A percentile compares a stretch with the other conserved stretches of the same genome.
phyloP scores from a whole-genome alignment of 139 green algal species.

The Tetratostichococcus sp. region DNA sequence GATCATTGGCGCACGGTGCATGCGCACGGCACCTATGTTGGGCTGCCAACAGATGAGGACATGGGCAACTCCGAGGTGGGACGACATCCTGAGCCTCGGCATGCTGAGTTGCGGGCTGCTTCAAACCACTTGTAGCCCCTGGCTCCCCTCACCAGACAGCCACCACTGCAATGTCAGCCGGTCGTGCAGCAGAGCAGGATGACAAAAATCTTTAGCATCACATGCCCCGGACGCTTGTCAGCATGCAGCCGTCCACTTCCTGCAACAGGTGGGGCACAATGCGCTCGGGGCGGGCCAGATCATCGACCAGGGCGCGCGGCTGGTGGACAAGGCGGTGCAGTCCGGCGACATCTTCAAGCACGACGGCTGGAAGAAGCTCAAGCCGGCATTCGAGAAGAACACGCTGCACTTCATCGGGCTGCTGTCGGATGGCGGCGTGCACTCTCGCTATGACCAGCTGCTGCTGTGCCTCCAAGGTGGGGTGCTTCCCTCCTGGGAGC shows the following conservation, averaged over 20 bases:
- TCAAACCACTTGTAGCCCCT: too few relatives aligned
- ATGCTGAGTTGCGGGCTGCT: too few relatives aligned
- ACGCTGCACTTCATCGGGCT: slow-evolving; percentile 93
- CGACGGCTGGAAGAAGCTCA: slow-evolving; percentile 82
- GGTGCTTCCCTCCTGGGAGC: too few relatives aligned
- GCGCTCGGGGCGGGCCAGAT: slow-evolving; percentile 87
- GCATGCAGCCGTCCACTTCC: too few relatives aligned
- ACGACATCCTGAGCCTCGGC: too few relatives aligned
- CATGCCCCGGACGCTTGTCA: too few relatives aligned
- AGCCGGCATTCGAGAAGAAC: slow-evolving; percentile 56
- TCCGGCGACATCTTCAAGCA: slow-evolving; percentile 63
- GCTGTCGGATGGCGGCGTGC: slow-evolving; percentile 88
- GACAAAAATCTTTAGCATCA: too few relatives aligned
- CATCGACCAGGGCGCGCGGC: slow-evolving; percentile 80
- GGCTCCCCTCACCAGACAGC: too few relatives aligned
- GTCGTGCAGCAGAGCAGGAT: too few relatives aligned
- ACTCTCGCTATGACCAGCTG: slow-evolving; percentile 76
- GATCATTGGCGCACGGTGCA: slow-evolving; percentile 61
- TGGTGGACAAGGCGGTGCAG: slow-evolving; percentile 84
- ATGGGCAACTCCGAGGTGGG: slow-evolving; percentile 86
- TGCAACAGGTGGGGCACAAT: slow-evolving; percentile 84
- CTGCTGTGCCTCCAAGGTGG: slow-evolving; percentile 40
- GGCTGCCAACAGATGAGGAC: slow-evolving; percentile 85
- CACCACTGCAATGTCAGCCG: too few relatives aligned
- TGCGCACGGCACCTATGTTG: slow-evolving; percentile 87